Conservation (phyloP, 805 yeast species). For the Metschnikowia bowlesiae region DNA sequence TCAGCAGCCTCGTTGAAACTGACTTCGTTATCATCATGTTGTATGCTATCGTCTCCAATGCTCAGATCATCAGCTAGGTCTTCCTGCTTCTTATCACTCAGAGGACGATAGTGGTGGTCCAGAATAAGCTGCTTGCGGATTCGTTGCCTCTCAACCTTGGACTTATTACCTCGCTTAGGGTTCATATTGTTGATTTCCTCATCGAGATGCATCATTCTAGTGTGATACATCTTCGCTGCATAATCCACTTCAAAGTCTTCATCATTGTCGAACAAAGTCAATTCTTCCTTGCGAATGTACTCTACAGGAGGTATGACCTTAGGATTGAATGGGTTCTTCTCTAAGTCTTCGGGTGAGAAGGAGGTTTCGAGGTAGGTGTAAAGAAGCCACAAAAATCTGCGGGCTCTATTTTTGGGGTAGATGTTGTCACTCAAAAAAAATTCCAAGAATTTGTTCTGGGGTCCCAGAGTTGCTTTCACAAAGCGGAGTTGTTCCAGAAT, state of each 20-base stretch:
- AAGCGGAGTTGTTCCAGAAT: constrained; percentile 6
- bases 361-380: constrained; percentile 77
- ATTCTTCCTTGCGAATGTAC: constrained; percentile 24
- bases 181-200: constrained; percentile 36
- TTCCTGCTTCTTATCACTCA: constrained; percentile 1
- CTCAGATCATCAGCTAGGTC: constrained; percentile 11
- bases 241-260: constrained; percentile 46
- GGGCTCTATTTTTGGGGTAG: constrained; percentile 63
- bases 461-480: constrained; percentile 9
- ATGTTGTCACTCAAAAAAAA: constrained; percentile 61
- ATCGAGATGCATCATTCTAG: constrained; percentile 37
- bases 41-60: constrained; percentile 3
- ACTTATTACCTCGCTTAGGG: constrained; percentile 30
- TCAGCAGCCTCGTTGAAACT: constrained; percentile 8
- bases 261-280: constrained; percentile 39
- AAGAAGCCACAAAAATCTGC: constrained; percentile 75
- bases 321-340: constrained; percentile 55
- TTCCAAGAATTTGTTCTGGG: constrained; percentile 55
- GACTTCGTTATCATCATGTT: constrained; percentile 17
- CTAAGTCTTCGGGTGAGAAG: constrained; percentile 47
- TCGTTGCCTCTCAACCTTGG: constrained; percentile 21
- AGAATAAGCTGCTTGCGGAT: constrained; percentile 5
- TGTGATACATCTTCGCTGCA: constrained; percentile 44
- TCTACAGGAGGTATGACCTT: constrained; percentile 34
- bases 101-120: constrained; percentile 2